Evolutionary conservation across 306 rosid species (phyloP), one percentile per base, ranked within the genome.

Genomic region (Phaseolus lunatus): DNA sequence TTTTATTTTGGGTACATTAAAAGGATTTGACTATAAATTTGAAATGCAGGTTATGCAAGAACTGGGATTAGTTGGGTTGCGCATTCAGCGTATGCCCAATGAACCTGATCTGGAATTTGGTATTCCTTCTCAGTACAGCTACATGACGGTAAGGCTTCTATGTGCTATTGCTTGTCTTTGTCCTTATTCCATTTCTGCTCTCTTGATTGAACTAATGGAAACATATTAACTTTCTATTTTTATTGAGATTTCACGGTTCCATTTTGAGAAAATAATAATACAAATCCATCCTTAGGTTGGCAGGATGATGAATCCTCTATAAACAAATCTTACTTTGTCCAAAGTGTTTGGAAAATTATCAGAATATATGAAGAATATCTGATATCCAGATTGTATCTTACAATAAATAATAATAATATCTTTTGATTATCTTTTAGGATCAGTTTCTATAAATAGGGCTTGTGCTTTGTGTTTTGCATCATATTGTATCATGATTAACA

Each of bases 51-150:
- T 95, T 82, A 92, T 95, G 97, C 97, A 90, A 86, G 99, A 95
- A 78, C 79, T 95, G 53, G 97, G 97, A 50, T 83, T 95, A 78
- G 85, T 95, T 70, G 97, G 99, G 49, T 85, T 95, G 85, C 92
- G 97, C 68, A 95, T 95, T 89, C 99, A 95, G 77, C 96, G 97
- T 49, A 95, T 95, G 99, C 92, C 99, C 35, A 92, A 73, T 73
- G 99, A 95, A 78, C 68, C 97, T 83, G 92, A 45, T 85, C 80
- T 84, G 57, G 99, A 92, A 81, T 95, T 92, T 86, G 99, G 97
- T 43, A 88, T 90, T 79, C 99, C 97, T 82, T 90, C 99, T 82
- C 92, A 83, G 44, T 92, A 95, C 83, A 81, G 85, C 91, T 92
- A 95, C 83, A 92, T 95, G 99, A 89, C 97, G 56, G 99, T 95